A percentile compares a stretch with the other conserved stretches of the same genome.
These are phyloP conservation scores for Ophiobolus disseminans DNA, from an alignment of 2,329 filamentous ascomycete species.

Conservation along the genomic window DNA sequence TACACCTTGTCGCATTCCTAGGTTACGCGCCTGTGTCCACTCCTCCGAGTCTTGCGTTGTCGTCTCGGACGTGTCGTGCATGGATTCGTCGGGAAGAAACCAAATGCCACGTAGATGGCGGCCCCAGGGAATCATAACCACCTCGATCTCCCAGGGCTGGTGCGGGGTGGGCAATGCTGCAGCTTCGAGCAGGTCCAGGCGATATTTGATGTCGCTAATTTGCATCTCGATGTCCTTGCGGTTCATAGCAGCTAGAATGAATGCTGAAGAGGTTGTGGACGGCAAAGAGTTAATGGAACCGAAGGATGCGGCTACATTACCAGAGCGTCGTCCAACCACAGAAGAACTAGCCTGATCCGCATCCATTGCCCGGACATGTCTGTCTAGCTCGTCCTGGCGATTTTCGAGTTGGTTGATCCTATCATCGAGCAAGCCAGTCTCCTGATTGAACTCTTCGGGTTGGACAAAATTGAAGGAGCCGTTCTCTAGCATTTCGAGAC, in stretches of 20 bases:
- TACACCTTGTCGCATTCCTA: conserved; percentile 15
- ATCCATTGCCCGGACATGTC: conserved; percentile 40
- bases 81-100: conserved; percentile 54
- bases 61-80: conserved; percentile 42
- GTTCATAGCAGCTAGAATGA: conserved; percentile 45
- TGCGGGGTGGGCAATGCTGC: conserved; percentile 64
- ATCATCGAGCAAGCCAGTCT: conserved; percentile 70
- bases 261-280: conserved; percentile 49
- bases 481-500: conserved; percentile 73
- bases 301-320: conserved; percentile 49
- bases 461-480: conserved; percentile 70
- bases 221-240: conserved; percentile 52
- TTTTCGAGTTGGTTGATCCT: conserved; percentile 74
- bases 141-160: conserved; percentile 76
- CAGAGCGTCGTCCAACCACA: conserved; percentile 37
- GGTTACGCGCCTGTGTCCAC: conserved; percentile 51
- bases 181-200: conserved; percentile 63
- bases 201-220: conserved; percentile 57
- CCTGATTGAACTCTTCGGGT: conserved; percentile 74
- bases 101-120: conserved; percentile 61
- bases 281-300: conserved; percentile 47
- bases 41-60: conserved; percentile 55
- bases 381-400: conserved; percentile 52
- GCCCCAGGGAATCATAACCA: conserved; percentile 76
- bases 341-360: conserved; percentile 36